Base-by-base conservation (phyloP, 2,329 filamentous ascomycete species). In the Cladosporium sp. region DNA sequence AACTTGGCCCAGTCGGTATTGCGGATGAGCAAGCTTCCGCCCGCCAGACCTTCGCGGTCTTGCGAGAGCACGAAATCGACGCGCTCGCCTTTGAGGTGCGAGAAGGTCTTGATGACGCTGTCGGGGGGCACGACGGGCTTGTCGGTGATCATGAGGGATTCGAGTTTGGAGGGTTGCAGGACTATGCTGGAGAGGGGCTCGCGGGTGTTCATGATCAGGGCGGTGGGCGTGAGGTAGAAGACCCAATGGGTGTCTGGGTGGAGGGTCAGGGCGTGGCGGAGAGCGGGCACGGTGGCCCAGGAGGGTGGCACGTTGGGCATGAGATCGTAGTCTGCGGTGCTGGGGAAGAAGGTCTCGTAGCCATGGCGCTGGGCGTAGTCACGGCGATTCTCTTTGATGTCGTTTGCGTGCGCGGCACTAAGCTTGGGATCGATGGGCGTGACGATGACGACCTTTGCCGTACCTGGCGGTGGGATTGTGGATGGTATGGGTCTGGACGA, bases 91-190 rank as follows among this genome's bases (percentile, higher is more conserved):
- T 87, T 88, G n/a, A 97, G 82, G 74, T 96, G 89, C 18, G 86
- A 82, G 76, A 96, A 97, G 0, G 96, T 98, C 82, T 91, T 94
- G 80, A 99, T 98, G 72, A 99, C 93, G 80, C 92, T 96, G 79
- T 97, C 92, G 0, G 96, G 95, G 2, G 94, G 95, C 10, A 98
- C 94, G 60, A 99, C 88, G 6, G 95, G 88, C 63, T 89, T 85
- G 77, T 97, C 91, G 76, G 88, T 90, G 72, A 95, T 86, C 92
- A 98, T 97, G 65, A 91, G 77, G 26, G 82, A 83, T 73, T 96
- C 90, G 57, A 99, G 83, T 65, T 83, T 86, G 62, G 82, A 81
- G 12, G 88, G 80, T 12, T 87, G 82, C 77, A 96, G 87, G 46
- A 99, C 79, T 72, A 92, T 86, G 1, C 86, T 83, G 69, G 92